These are phyloP conservation scores for Porcisia hertigi DNA, from an alignment of 208 protist genomes.

Conservation along the genomic window DNA sequence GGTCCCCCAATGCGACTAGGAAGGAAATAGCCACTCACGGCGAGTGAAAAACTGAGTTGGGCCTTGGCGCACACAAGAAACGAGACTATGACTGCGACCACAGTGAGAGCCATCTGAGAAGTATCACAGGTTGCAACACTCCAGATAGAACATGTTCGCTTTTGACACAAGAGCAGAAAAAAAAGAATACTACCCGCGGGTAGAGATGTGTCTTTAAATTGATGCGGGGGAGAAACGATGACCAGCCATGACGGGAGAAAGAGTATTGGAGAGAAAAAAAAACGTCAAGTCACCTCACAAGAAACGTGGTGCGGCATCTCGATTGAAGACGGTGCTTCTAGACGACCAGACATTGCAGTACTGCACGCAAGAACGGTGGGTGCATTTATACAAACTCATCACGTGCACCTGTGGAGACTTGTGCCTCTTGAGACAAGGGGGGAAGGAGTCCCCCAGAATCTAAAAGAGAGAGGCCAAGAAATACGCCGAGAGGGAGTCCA, in stretches of 20 bases:
- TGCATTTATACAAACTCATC: not conserved
- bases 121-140: not conserved
- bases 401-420: not conserved
- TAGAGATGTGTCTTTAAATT: not conserved
- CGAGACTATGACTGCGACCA: slow-evolving; percentile 12
- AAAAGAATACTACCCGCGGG: too few species aligned
- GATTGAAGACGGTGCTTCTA: not conserved
- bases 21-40: not conserved
- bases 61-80: slow-evolving; percentile 6
- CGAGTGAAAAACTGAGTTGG: slow-evolving; percentile 4
- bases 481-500: not conserved
- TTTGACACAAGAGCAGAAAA: not conserved
- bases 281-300: not conserved
- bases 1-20: not conserved
- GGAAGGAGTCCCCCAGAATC: not conserved
- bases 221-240: not conserved
- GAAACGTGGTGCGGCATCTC: not conserved
- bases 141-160: not conserved
- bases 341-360: not conserved
- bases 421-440: not conserved
- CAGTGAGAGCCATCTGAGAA: slow-evolving; percentile 3
- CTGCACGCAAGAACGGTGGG: not conserved
- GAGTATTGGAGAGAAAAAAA: not conserved
- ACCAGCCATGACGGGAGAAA: not conserved
- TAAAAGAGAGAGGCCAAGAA: not conserved